Evolutionary conservation across 1,139 yeast genomes (phyloP).

Genomic region (Kodamaea ohmeri): DNA sequence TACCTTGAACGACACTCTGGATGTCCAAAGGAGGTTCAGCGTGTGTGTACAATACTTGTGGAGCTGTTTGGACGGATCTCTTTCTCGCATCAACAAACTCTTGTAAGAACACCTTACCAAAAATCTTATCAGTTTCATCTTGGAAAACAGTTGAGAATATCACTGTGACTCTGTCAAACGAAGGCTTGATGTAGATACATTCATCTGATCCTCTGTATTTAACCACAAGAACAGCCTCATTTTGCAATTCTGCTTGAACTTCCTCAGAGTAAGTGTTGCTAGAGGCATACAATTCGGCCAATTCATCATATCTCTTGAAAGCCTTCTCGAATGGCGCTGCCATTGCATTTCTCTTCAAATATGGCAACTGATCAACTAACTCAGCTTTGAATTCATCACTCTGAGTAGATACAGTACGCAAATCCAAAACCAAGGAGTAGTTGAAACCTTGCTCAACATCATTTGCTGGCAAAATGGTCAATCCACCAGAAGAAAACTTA

Average conservation of each 20-base stretch:
- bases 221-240: constrained; percentile 65
- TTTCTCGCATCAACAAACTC: constrained; percentile 97
- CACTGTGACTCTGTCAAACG: constrained; percentile 95
- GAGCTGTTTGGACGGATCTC: constrained; percentile 95
- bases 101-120: constrained; percentile 92
- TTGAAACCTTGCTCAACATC: constrained; percentile 76
- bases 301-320: constrained; percentile 69
- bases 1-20: constrained; percentile 39
- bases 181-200: constrained; percentile 84
- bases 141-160: constrained; percentile 91
- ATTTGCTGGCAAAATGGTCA: constrained; percentile 25
- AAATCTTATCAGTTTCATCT: constrained; percentile 94
- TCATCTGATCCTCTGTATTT: constrained; percentile 88
- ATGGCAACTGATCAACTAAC: constrained; percentile 62
- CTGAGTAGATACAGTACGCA: constrained; percentile 40
- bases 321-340: constrained; percentile 94
- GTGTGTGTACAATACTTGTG: constrained; percentile 91
- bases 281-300: constrained; percentile 54
- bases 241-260: constrained; percentile 45
- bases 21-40: constrained; percentile 93
- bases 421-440: constrained; percentile 70
- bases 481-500: constrained; percentile 25
- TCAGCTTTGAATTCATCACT: constrained; percentile 46
- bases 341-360: constrained; percentile 80
- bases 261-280: constrained; percentile 50